Evolutionary conservation across 176 grass and related monocot genomes (phyloP), one percentile per base, ranked within the genome.

Genomic region (Eremochloa ophiuroides): DNA sequence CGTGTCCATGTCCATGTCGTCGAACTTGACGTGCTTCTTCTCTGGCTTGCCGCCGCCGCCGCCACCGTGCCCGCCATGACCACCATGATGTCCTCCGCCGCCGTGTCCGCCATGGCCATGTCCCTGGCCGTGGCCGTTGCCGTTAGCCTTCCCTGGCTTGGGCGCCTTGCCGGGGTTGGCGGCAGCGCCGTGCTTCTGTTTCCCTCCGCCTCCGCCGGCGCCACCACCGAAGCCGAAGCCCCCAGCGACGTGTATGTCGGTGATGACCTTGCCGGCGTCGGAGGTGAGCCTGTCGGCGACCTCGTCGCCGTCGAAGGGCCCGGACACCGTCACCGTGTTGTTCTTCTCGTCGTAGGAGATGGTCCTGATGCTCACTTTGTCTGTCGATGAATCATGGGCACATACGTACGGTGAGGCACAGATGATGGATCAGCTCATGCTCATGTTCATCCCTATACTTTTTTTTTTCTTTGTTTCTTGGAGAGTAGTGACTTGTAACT

Each of bases 281-380:
- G 73, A 83, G 20, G 62, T 44, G 26, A 97, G 87, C 76, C 84
- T 90, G 11, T 87, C 83, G 0, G 87, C 81, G 53, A 97, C 69
- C 71, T 84, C 87, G 1, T 94, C 83, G 18, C 64, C 82, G 69
- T 97, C 88, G 69, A 97, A 97, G 12, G 87, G 89, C 35, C 94
- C 94, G 1, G 89, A 78, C 30, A 97, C 80, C 8, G 66, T 87
- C 71, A 97, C 87, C 56, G 83, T 88, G 59, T 80, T 87, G 80
- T 6, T 90, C 91, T 89, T 90, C 48, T 94, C 91, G 67, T 94
- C 91, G 72, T 87, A 97, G 20, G 88, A 44, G 66, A 94, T 90
- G 23, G 56, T 71, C 75, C 84, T 84, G 61, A 97, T 80, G 78
- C 64, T 84, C 44, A 82, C 85, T 23, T 79, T 88, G 62, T 90